phyloP scores from a whole-genome alignment of 257 asterid genomes.

The Solanum pinnatisectum region DNA sequence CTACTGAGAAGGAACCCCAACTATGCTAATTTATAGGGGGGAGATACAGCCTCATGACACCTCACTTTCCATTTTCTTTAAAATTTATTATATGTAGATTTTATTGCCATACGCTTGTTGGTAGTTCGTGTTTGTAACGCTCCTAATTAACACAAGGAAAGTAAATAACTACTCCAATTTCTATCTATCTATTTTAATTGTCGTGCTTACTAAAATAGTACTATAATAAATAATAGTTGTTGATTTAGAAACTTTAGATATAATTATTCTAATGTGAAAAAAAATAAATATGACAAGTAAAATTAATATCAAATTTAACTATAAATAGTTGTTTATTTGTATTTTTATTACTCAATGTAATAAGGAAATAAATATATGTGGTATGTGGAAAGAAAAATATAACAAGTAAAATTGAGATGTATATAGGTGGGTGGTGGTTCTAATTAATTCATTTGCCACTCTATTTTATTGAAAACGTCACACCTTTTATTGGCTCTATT shows the following conservation, averaged over 20 bases:
- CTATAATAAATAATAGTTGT: fast-evolving
- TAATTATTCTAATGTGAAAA: neutral
- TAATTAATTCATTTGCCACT: neutral
- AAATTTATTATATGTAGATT: neutral
- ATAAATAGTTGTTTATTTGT: neutral
- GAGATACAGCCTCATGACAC: neutral
- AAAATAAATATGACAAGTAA: neutral
- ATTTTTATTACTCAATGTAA: neutral
- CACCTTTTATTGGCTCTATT: neutral
- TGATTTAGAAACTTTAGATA: neutral
- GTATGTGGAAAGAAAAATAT: neutral
- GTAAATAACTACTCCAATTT: neutral
- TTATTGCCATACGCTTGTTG: neutral
- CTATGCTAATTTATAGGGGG: constrained; percentile 32
- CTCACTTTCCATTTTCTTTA: neutral
- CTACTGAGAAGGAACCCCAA: constrained; percentile 2
- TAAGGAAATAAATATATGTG: neutral
- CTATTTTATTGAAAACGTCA: neutral
- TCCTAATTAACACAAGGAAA: neutral
- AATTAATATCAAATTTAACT: too few relatives aligned
- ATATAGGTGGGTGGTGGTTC: neutral
- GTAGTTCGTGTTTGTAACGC: neutral
- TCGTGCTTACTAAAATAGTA: neutral
- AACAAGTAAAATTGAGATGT: neutral
- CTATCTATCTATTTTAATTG: neutral